Conservation (phyloP, 805 yeast species). For the Trichomonascus vanleenenianus region DNA sequence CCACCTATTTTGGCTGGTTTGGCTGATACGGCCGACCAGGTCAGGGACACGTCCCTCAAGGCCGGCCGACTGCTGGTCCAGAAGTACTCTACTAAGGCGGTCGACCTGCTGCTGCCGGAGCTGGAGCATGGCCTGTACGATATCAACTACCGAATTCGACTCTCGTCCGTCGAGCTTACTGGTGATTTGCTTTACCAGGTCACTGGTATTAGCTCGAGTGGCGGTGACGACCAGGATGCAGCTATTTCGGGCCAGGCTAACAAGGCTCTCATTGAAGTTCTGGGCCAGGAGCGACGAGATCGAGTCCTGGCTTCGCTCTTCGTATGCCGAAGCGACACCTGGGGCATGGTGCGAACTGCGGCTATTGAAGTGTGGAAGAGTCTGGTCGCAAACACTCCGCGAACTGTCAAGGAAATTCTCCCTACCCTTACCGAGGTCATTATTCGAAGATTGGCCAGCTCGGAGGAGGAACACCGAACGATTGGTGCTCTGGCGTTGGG, state of each 20-base stretch:
- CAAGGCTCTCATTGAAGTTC: constrained; percentile 59
- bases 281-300: constrained; percentile 86
- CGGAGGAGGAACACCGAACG: constrained; percentile 67
- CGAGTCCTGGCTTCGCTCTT: constrained; percentile 78
- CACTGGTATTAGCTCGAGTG: constrained; percentile 78
- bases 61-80: constrained; percentile 89
- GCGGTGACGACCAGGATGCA: constrained; percentile 54
- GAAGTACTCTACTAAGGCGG: constrained; percentile 87
- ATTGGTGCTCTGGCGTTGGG: constrained; percentile 93
- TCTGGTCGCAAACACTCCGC: constrained; percentile 90
- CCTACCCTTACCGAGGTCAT: constrained; percentile 76
- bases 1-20: constrained; percentile 89
- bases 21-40: constrained; percentile 81
- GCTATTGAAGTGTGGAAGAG: constrained; percentile 96
- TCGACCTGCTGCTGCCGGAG: constrained; percentile 89
- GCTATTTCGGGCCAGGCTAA: constrained; percentile 31
- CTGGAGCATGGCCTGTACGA: constrained; percentile 85
- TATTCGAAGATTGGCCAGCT: constrained; percentile 75
- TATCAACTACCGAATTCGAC: constrained; percentile 73
- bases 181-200: constrained; percentile 93
- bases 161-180: constrained; percentile 88
- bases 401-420: constrained; percentile 84
- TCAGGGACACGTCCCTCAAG: constrained; percentile 82
- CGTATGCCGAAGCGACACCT: constrained; percentile 87
- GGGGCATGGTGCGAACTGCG: constrained; percentile 80